Evolutionary conservation across 352 stramenopile genomes (phyloP).

Genomic region (Phytophthora tubulina): DNA sequence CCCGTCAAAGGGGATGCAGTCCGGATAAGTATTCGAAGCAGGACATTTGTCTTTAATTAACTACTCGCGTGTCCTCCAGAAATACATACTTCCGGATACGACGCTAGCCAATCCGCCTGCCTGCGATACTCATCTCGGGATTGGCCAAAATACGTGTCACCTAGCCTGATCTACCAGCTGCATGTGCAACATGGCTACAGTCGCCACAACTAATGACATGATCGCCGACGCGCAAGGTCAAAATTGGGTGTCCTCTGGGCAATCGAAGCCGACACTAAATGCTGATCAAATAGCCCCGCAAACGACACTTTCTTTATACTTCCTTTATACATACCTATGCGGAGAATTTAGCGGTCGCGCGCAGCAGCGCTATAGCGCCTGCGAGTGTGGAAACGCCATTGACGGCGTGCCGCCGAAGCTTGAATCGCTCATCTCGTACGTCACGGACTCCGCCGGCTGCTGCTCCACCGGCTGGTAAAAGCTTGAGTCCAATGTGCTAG

Average conservation of each 20-base stretch:
- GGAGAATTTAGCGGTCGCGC: constrained; percentile 8
- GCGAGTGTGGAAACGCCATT: constrained; percentile 41
- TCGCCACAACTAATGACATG: constrained; percentile 5
- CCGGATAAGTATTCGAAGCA: background rate
- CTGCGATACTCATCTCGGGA: background rate
- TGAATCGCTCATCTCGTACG: constrained; percentile 36
- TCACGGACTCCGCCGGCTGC: constrained; percentile 23
- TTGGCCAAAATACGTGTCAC: constrained; percentile 2
- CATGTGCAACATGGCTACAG: constrained; percentile 24
- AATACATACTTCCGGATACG: constrained; percentile 5
- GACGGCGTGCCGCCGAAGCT: constrained; percentile 32
- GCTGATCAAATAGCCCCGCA: constrained; percentile 9
- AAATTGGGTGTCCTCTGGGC: no score
- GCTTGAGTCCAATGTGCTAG: constrained; percentile 36
- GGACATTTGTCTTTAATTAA: background rate
- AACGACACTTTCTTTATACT: constrained; percentile 41
- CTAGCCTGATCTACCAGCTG: constrained; percentile 25
- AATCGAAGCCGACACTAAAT: background rate
- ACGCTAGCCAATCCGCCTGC: no score
- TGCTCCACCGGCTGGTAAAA: constrained; percentile 46
- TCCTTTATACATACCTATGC: constrained; percentile 40
- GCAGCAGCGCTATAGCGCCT: constrained; percentile 27
- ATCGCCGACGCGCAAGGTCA: background rate
- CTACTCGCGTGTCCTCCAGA: background rate
- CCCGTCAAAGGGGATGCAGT: background rate